A percentile compares a stretch with the other conserved stretches of the same genome.
These are phyloP conservation scores for Mycena latifolia DNA, from an alignment of 768 basidiomycete species.

Conservation along the genomic window DNA sequence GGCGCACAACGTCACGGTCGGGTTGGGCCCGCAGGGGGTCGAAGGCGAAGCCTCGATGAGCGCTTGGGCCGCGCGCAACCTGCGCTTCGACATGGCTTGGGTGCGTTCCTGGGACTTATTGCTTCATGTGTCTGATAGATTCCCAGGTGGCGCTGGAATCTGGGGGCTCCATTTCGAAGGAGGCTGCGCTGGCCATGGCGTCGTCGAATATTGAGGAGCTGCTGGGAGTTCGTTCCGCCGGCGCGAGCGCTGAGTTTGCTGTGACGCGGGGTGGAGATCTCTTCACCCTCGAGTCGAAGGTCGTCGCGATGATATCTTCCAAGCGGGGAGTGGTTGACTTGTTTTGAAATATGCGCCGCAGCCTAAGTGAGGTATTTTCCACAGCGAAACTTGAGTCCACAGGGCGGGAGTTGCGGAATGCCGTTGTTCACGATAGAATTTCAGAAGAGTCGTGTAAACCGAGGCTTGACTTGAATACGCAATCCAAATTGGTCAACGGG, in stretches of 20 bases:
- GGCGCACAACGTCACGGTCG: constrained; percentile 76
- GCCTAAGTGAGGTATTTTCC: too few species aligned
- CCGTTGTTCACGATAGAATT: too few species aligned
- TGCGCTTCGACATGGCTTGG: constrained; percentile 85
- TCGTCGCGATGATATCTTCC: constrained; percentile 54
- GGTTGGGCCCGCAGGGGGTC: constrained; percentile 56
- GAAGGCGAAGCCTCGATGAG: neutral
- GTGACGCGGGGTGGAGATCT: constrained; percentile 53
- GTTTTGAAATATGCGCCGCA: too few species aligned
- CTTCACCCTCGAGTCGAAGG: constrained; percentile 54
- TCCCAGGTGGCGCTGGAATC: constrained; percentile 51
- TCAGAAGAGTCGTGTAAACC: too few species aligned
- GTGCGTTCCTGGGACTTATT: constrained; percentile 50
- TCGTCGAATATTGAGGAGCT: constrained; percentile 57
- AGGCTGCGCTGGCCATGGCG: constrained; percentile 52
- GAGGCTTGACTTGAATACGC: too few species aligned
- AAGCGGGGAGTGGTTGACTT: constrained; percentile 40
- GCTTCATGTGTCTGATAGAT: neutral
- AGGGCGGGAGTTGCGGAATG: too few species aligned
- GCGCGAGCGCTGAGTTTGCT: constrained; percentile 51
- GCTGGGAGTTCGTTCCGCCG: constrained; percentile 47
- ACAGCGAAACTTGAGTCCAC: too few species aligned
- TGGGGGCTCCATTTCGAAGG: constrained; percentile 44
- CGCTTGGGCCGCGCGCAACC: constrained; percentile 71
- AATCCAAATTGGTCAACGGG: too few species aligned